These are phyloP conservation scores for Vickermania ingenoplastis DNA, from an alignment of 208 protist genomes.

Conservation along the genomic window DNA sequence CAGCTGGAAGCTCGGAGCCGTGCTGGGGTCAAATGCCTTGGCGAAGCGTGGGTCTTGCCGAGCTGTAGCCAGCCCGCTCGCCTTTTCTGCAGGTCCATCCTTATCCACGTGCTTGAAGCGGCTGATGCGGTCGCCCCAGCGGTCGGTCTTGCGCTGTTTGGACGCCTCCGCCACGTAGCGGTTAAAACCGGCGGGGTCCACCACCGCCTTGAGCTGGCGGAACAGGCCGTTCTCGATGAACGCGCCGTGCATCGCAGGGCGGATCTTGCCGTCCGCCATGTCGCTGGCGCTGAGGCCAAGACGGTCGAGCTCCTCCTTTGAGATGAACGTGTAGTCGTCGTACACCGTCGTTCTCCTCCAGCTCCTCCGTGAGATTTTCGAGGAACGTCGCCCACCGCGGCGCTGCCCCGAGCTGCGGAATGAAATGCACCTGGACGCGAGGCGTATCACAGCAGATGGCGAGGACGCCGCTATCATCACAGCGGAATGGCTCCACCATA, in stretches of 20 bases:
- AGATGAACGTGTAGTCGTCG: conserved; percentile 98
- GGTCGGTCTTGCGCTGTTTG: conserved; percentile 42
- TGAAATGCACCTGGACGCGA: conserved; percentile 92
- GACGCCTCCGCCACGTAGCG: conserved; percentile 45
- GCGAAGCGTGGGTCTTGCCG: conserved; percentile 68
- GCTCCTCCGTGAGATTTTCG: conserved; percentile 93
- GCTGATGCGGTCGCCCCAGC: conserved; percentile 77
- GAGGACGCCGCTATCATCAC: conserved; percentile 82
- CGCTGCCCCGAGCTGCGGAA: conserved; percentile 93
- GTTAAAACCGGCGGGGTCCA: conserved; percentile 90
- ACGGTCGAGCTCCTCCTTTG: conserved; percentile 88
- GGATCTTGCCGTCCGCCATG: conserved; percentile 89
- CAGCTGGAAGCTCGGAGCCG: conserved; percentile 47
- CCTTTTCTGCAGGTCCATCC: conserved; percentile 9
- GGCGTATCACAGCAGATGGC: conserved; percentile 87
- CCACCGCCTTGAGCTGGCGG: conserved; percentile 72
- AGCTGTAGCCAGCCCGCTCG: conserved; percentile 26
- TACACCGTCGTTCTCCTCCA: conserved; percentile 90
- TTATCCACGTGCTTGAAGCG: conserved; percentile 47
- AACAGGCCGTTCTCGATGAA: conserved; percentile 94
- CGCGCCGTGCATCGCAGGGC: conserved; percentile 97
- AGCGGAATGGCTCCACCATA: conserved; percentile 64
- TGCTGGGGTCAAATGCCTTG: conserved; percentile 36
- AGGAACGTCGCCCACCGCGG: conserved; percentile 97
- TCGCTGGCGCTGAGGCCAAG: conserved; percentile 79